phyloP scores from a whole-genome alignment of 768 basidiomycete genomes.

The Chalciporus sphaerocephalus region DNA sequence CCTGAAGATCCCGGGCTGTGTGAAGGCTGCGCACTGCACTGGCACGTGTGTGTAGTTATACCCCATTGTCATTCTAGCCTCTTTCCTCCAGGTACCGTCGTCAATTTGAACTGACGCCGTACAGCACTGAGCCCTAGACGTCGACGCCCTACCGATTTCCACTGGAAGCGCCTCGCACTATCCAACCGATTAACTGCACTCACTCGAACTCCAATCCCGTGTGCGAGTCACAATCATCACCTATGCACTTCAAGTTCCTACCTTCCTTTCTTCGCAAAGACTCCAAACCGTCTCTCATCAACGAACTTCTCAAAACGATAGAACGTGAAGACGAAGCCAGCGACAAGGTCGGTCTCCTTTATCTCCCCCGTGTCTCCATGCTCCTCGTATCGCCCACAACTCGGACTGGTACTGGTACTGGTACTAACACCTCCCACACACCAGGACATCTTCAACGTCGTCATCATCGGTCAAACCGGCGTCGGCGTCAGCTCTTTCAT shows the following conservation, averaged over 20 bases:
- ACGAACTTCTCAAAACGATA: conserved; percentile 23
- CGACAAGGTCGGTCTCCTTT: conserved; percentile 20
- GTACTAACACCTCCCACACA: neutral
- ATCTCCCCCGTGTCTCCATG: neutral
- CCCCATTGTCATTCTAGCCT: too few relatives aligned
- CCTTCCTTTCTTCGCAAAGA: conserved; percentile 27
- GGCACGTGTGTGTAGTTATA: too few relatives aligned
- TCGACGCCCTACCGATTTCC: too few relatives aligned
- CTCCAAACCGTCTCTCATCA: conserved; percentile 20
- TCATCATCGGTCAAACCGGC: conserved; percentile 31
- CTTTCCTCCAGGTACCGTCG: conserved; percentile 15
- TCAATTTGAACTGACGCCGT: too few relatives aligned
- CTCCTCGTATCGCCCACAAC: too few relatives aligned
- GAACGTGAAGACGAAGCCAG: conserved; percentile 17
- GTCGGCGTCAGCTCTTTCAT: conserved; percentile 39
- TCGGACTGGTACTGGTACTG: too few relatives aligned
- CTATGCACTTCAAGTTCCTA: conserved; percentile 21
- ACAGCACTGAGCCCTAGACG: too few relatives aligned
- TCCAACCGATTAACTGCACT: neutral
- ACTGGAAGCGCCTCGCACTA: too few relatives aligned
- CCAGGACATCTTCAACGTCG: conserved; percentile 28
- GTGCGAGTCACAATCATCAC: neutral
- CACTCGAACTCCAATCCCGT: neutral
- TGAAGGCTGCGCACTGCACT: neutral
- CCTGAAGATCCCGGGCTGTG: neutral